Base-by-base conservation (phyloP, 192 early-diverging fungal genomes). In the Coemansia sp. region DNA sequence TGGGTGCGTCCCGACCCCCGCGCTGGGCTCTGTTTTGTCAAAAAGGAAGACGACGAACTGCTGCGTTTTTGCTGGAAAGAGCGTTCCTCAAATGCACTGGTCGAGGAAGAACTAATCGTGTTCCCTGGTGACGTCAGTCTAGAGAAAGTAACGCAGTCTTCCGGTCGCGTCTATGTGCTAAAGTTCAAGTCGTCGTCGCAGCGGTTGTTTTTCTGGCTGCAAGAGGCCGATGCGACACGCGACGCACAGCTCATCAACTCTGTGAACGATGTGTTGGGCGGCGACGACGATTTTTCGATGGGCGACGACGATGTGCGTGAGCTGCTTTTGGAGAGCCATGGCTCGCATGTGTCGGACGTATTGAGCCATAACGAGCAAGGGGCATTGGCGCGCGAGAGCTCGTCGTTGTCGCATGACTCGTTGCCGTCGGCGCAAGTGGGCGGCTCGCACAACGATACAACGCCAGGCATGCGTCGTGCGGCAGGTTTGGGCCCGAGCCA, bases 201-300 rank as follows among this genome's bases (percentile, higher is more conserved):
- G 74, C 86, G 87, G 26, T 61, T 87, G 53, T 93, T 95, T 66
- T 93, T 90, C 59, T 95, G 93, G 93, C 85, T 92, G 80, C 93
- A 95, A 68, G 85, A 83, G 43, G 65, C 74, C 5, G 85, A 88
- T 49, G 72, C 82, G 16, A 81, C 32, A 84, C 16, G 81, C 77
- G 32, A 91, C 91, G 71, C 59, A 72, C 13, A 81, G 52, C 60
- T 88, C n/a, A 73, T 85, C 10, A 64, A 63, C 19, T 69, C 71
- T 16, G 82, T 90, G 41, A 94, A 90, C 61, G 45, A 67, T 10
- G 56, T 87, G 53, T 81, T 92, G 50, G 86, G 81, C 52, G 78
- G 32, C 19, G 66, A 51, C 8, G 65, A 43, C 10, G 64, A 64
- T 16, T 43, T 23, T 32, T 24, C 48, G 10, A 27, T 16, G 16